Evolutionary conservation across 495 filamentous ascomycete genomes (phyloP).

Genomic region (Cenococcum geophilum): DNA sequence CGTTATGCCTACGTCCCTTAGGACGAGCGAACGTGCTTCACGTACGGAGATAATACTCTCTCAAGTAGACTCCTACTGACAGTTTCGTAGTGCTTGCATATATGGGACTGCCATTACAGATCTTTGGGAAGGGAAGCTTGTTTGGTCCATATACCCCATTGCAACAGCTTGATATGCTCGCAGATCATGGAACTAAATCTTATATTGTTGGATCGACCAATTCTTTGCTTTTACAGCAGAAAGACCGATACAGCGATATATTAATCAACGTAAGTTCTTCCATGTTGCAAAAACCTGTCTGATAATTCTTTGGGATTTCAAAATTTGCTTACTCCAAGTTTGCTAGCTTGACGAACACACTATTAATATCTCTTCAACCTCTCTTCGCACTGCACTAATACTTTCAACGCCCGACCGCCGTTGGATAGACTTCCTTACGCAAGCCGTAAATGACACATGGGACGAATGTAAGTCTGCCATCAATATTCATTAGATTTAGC

Average conservation of each 20-base stretch:
- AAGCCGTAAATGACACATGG: slow-evolving; percentile 93
- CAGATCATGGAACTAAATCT: slow-evolving; percentile 90
- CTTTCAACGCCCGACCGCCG: slow-evolving; percentile 83
- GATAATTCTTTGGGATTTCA: neutral
- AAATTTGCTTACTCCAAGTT: neutral
- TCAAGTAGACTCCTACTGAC: neutral
- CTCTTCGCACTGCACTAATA: slow-evolving; percentile 67
- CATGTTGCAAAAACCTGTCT: neutral
- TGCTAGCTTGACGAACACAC: slow-evolving; percentile 76
- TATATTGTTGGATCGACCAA: slow-evolving; percentile 98
- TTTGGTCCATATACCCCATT: slow-evolving; percentile 96
- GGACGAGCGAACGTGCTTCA: slow-evolving; percentile 85
- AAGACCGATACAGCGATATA: slow-evolving; percentile 95
- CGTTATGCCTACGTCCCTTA: slow-evolving; percentile 73
- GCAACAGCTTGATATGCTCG: slow-evolving; percentile 89
- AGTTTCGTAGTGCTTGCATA: slow-evolving; percentile 63
- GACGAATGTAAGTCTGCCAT: slow-evolving; percentile 51
- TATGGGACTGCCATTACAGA: slow-evolving; percentile 89
- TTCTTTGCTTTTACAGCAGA: slow-evolving; percentile 85
- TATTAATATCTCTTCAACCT: slow-evolving; percentile 74
- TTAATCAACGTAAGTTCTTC: slow-evolving; percentile 66
- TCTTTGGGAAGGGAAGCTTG: slow-evolving; percentile 94
- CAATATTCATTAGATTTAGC: neutral
- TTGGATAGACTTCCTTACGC: slow-evolving; percentile 94
- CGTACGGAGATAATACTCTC: slow-evolving; percentile 39